Percentiles rank a stretch among this genome's conserved stretches.
These are phyloP conservation scores for Mercurialis annua DNA, from an alignment of 345 rosid genomes.

Conservation along the genomic window DNA sequence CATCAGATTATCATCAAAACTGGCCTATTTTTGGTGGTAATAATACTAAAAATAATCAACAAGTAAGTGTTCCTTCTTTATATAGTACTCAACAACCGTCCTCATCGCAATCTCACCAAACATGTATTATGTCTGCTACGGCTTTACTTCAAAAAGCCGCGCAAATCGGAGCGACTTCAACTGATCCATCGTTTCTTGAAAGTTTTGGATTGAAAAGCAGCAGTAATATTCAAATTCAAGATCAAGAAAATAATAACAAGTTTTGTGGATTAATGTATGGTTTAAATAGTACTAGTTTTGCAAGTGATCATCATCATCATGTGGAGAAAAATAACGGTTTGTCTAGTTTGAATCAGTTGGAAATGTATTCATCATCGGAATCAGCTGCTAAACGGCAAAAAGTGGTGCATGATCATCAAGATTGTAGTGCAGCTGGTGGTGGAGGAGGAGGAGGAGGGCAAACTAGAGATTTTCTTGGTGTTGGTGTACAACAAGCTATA, in stretches of 20 bases:
- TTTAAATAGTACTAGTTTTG: constrained; percentile 22
- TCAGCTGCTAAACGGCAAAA: constrained; percentile 46
- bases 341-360: constrained; percentile 22
- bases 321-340: background rate
- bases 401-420: constrained; percentile 29
- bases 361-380: constrained; percentile 39
- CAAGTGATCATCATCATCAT: constrained; percentile 26
- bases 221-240: constrained; percentile 29
- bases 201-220: constrained; percentile 43
- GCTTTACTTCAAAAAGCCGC: constrained; percentile 95
- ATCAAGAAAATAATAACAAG: constrained; percentile 43
- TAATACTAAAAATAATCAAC: constrained; percentile 15
- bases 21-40: constrained; percentile 53
- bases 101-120: constrained; percentile 28
- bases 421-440: constrained; percentile 4
- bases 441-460: constrained; percentile 48
- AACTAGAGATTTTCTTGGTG: constrained; percentile 92
- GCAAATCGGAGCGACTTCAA: constrained; percentile 65
- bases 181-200: constrained; percentile 52
- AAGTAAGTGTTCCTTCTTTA: constrained; percentile 67
- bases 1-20: constrained; percentile 26
- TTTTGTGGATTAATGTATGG: constrained; percentile 44
- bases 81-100: constrained; percentile 56
- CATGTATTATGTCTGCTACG: constrained; percentile 79
- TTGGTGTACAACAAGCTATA: constrained; percentile 62